Conservation (phyloP, 768 basidiomycete species). For the Lactarius sp. region DNA sequence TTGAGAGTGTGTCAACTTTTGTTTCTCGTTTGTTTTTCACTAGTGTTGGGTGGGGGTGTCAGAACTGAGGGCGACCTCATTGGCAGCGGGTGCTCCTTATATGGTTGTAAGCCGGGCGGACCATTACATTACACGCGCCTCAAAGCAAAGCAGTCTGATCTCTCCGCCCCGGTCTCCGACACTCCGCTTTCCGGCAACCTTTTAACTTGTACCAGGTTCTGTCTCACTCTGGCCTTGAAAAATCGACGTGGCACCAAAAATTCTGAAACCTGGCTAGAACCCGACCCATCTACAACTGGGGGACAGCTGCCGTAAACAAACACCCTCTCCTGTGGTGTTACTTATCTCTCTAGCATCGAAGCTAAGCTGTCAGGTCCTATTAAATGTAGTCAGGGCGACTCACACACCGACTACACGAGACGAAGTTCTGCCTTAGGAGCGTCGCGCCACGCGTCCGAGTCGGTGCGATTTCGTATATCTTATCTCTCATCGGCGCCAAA, state of each 20-base stretch:
- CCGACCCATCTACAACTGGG: not conserved
- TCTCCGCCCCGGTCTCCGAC: no score
- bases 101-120: slow-evolving; percentile 9
- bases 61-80: no score
- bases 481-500: not conserved
- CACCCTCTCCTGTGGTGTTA: not conserved
- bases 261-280: not conserved
- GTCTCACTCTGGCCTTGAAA: no score
- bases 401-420: not conserved
- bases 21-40: not conserved
- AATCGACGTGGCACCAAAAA: not conserved
- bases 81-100: not conserved
- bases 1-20: not conserved
- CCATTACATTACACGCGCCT: not conserved
- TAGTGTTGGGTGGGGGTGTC: not conserved
- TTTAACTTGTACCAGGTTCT: no score
- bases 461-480: not conserved
- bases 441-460: not conserved
- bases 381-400: not conserved
- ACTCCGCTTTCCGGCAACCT: no score
- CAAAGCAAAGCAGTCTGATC: no score
- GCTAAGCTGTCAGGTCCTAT: not conserved
- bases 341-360: not conserved
- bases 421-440: not conserved
- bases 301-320: not conserved